Evolutionary conservation across 257 asterid genomes (phyloP).

Genomic region (Catharanthus roseus): DNA sequence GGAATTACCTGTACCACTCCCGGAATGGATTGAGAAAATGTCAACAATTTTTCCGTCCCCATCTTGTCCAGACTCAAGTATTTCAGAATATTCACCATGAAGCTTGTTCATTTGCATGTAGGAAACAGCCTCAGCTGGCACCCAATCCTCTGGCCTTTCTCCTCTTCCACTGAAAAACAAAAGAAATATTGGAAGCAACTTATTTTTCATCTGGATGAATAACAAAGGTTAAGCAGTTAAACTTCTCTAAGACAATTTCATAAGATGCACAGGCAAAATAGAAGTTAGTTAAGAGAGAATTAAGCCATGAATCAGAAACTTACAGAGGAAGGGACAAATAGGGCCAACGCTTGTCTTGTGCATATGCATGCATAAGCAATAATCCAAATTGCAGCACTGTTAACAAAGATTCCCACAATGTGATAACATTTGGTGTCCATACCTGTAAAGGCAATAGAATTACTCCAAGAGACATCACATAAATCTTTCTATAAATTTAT

Average conservation of each 20-base stretch:
- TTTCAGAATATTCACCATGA: slow-evolving; percentile 30
- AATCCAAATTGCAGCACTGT: slow-evolving; percentile 87
- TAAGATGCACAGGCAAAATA: background rate
- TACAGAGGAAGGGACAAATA: slow-evolving; percentile 88
- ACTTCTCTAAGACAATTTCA: background rate
- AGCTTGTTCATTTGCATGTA: slow-evolving; percentile 18
- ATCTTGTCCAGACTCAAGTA: slow-evolving; percentile 33
- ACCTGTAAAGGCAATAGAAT: slow-evolving; percentile 41
- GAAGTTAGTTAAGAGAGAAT: background rate
- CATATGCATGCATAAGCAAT: slow-evolving; percentile 84
- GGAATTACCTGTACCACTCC: slow-evolving; percentile 28
- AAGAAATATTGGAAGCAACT: background rate
- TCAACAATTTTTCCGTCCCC: slow-evolving; percentile 35
- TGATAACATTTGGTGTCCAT: slow-evolving; percentile 80
- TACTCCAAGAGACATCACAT: background rate
- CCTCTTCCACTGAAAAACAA: slow-evolving; percentile 48
- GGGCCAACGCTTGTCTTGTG: slow-evolving; percentile 94
- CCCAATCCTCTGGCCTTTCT: slow-evolving; percentile 96
- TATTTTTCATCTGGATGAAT: background rate
- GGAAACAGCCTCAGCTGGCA: slow-evolving; percentile 53
- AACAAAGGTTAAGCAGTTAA: background rate
- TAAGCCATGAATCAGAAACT: slow-evolving; percentile 28
- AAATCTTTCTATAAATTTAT: background rate
- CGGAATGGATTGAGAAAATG: slow-evolving; percentile 55
- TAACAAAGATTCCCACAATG: slow-evolving; percentile 78